Evolutionary conservation across 2,329 filamentous ascomycete genomes (phyloP).

Genomic region (Hysterium pulicare): DNA sequence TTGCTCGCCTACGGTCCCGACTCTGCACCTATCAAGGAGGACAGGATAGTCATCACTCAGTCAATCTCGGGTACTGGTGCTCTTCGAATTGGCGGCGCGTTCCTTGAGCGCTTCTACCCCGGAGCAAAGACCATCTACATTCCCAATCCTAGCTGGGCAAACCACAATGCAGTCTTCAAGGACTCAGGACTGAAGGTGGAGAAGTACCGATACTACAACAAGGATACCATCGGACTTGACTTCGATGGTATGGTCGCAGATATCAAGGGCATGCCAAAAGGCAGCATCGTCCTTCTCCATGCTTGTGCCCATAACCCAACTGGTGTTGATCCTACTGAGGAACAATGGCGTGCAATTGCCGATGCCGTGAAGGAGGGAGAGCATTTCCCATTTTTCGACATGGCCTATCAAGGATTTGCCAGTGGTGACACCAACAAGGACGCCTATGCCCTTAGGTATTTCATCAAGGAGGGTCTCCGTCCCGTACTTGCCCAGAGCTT

Average conservation of each 20-base stretch:
- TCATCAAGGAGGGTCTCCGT: conserved; percentile 87
- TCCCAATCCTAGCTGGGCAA: conserved; percentile 93
- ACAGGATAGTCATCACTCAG: conserved; percentile 87
- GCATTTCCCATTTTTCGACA: conserved; percentile 97
- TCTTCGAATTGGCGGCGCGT: conserved; percentile 88
- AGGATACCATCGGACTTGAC: conserved; percentile 96
- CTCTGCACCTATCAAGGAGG: conserved; percentile 69
- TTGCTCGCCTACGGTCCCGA: conserved; percentile 84
- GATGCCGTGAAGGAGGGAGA: conserved; percentile 77
- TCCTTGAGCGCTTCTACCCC: conserved; percentile 88
- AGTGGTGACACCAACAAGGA: conserved; percentile 89
- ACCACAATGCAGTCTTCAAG: conserved; percentile 95
- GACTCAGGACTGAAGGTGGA: conserved; percentile 87
- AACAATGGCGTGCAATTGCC: conserved; percentile 92
- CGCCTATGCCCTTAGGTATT: conserved; percentile 89
- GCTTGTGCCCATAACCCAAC: conserved; percentile 98
- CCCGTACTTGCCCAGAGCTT: conserved; percentile 89
- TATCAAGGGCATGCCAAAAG: conserved; percentile 81
- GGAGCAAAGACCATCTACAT: conserved; percentile 95
- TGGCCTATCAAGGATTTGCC: conserved; percentile 98
- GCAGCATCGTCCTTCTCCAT: conserved; percentile 89
- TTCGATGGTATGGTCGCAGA: conserved; percentile 91
- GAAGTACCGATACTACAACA: conserved; percentile 99
- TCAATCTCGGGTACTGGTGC: conserved; percentile 97
- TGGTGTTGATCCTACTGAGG: conserved; percentile 85